These are phyloP conservation scores for Phytopythium cucurbitacearum DNA, from an alignment of 352 stramenopile genomes.

Conservation along the genomic window DNA sequence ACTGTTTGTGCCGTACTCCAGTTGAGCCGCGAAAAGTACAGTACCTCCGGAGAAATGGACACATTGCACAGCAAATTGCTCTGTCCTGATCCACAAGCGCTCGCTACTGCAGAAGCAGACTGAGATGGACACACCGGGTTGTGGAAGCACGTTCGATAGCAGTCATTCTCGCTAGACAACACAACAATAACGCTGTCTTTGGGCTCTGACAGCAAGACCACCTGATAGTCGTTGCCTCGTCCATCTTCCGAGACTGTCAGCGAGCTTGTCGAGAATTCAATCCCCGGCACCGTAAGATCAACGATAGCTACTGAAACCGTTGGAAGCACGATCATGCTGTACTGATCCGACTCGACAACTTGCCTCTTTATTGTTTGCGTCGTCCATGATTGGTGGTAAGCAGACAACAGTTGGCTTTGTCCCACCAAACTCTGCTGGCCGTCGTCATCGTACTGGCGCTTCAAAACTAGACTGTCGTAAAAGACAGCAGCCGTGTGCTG, in stretches of 20 bases:
- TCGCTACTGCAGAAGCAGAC: slow-evolving; percentile 1
- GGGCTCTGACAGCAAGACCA: slow-evolving; percentile 61
- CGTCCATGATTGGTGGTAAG: slow-evolving; percentile 21
- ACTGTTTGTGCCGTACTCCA: slow-evolving; percentile 68
- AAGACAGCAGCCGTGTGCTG: background rate
- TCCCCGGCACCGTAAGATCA: slow-evolving; percentile 47
- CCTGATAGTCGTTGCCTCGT: slow-evolving; percentile 69
- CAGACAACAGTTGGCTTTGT: slow-evolving; percentile 14
- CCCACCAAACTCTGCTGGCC: background rate
- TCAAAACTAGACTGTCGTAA: slow-evolving; percentile 22
- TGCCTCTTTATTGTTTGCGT: slow-evolving; percentile 17
- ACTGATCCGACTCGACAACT: slow-evolving; percentile 21
- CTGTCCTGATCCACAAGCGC: slow-evolving; percentile 2
- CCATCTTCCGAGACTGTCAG: slow-evolving; percentile 63
- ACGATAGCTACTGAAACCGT: slow-evolving; percentile 26
- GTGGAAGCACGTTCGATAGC: slow-evolving; percentile 47
- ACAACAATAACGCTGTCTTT: slow-evolving; percentile 38
- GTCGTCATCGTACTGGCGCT: slow-evolving; percentile 4
- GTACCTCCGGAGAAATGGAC: slow-evolving; percentile 38
- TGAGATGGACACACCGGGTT: slow-evolving; percentile 30
- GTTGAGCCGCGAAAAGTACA: slow-evolving; percentile 45
- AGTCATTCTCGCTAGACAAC: slow-evolving; percentile 43
- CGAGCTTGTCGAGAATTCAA: slow-evolving; percentile 67
- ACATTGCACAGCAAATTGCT: slow-evolving; percentile 53
- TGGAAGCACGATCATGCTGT: slow-evolving; percentile 16